Conservation (phyloP, 805 yeast species). For the Tetrapisispora taiwanensis region DNA sequence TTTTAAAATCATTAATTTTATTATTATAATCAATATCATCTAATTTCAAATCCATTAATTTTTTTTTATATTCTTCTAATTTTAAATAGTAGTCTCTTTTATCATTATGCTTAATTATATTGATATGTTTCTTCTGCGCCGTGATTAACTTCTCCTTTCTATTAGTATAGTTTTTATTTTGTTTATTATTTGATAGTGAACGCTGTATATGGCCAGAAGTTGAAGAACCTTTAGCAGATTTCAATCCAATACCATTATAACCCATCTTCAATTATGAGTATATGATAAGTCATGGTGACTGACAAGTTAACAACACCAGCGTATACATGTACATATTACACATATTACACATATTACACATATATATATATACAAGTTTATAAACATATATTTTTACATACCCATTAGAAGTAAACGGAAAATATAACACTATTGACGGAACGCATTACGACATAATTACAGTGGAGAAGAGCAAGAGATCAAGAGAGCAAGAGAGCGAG, state of each 20-base stretch:
- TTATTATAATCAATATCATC: not conserved
- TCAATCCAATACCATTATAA: constrained; percentile 18
- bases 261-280: not conserved
- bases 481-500: no score
- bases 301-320: not conserved
- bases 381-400: no score
- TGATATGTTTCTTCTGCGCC: not conserved
- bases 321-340: no score
- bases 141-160: no score
- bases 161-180: not conserved
- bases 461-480: no score
- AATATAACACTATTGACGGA: no score
- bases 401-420: no score
- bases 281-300: not conserved
- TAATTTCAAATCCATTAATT: not conserved
- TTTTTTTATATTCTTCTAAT: not conserved
- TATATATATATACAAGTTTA: no score
- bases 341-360: no score
- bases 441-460: no score
- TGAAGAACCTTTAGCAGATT: constrained; percentile 27
- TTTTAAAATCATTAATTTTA: not conserved
- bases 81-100: not conserved
- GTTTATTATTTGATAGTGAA: constrained; percentile 17
- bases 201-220: constrained; percentile 28
- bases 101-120: not conserved